These are phyloP conservation scores for Fistulina hepatica DNA, from an alignment of 1,284 basidiomycete species.

Conservation along the genomic window DNA sequence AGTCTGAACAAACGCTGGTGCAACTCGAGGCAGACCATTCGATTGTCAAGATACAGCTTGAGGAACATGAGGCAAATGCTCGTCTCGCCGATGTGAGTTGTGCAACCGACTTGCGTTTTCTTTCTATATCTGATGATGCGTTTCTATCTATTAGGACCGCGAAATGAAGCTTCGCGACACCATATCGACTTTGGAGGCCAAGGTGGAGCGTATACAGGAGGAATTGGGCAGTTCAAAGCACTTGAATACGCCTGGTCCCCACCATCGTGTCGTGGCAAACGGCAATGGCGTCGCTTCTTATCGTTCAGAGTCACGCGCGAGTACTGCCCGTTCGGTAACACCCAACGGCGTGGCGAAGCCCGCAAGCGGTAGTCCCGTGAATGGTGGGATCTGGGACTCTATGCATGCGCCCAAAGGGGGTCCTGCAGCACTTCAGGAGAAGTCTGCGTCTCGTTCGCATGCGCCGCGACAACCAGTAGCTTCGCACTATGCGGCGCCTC, in stretches of 20 bases:
- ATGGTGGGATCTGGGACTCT: slow-evolving; percentile 58
- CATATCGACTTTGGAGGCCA: slow-evolving; percentile 49
- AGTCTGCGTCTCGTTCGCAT: slow-evolving; percentile 10
- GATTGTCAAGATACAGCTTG: slow-evolving; percentile 54
- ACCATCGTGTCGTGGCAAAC: slow-evolving; percentile 23
- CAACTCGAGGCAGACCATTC: slow-evolving; percentile 63
- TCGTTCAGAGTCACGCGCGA: slow-evolving; percentile 61
- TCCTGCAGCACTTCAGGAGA: slow-evolving; percentile 18
- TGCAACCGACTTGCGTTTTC: neutral
- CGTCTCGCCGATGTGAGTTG: slow-evolving; percentile 48
- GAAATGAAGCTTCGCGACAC: slow-evolving; percentile 59
- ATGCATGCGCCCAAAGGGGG: slow-evolving; percentile 52
- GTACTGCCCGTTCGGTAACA: slow-evolving; percentile 33
- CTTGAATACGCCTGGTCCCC: slow-evolving; percentile 20
- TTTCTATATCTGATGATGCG: slow-evolving; percentile 8
- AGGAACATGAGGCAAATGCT: slow-evolving; percentile 61
- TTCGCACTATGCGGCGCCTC: slow-evolving; percentile 18
- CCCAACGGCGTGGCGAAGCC: slow-evolving; percentile 21
- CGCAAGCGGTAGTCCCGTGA: slow-evolving; percentile 37
- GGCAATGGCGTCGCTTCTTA: slow-evolving; percentile 27
- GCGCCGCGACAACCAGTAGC: slow-evolving; percentile 2
- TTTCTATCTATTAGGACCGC: slow-evolving; percentile 41
- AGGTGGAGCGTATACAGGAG: slow-evolving; percentile 43
- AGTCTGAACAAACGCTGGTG: slow-evolving; percentile 47
- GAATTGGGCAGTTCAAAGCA: too few relatives aligned